Evolutionary conservation across 495 filamentous ascomycete genomes (phyloP), one percentile per base, ranked within the genome.

Genomic region (Trichoderma parareesei): DNA sequence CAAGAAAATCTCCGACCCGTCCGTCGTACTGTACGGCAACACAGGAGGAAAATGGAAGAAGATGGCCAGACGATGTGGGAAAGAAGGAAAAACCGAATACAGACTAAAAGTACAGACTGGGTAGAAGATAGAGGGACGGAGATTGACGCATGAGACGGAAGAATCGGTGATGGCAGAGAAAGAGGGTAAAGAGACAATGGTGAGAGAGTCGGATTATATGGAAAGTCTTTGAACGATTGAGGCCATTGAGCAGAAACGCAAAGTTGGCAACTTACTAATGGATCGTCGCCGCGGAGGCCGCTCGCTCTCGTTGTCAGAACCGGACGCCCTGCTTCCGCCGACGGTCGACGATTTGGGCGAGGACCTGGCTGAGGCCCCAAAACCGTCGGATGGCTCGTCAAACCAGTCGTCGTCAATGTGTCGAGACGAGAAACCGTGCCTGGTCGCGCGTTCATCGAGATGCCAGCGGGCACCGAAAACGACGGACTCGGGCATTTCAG

Each of bases 331-430:
- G 27, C 27, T 27, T 27, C 27, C 27, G 27, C 27, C 27, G 27
- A 27, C 27, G 27, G 27, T 27, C 27, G 27, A 27, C 27, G 27
- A 27, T 27, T 27, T 27, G 27, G 27, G 27, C 27, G 27, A 27
- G 27, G 27, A 27, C 27, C 27, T 18, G 16, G 16, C 46, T 1
- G 46, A 49, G 46, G 16, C 16, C 16, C 20, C n/a, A 5, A 8
- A 6, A 13, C 37, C 8, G 49, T 35, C 7, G 37, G 16, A 13
- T 4, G 53, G 53, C 27, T 9, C 9, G 27, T 57, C 27, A 33
- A 27, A 37, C 53, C 53, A 57, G 53, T 57, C 53, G 33, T 57
- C 53, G 27, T 57, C 53, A 57, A 57, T 57, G 33, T 57, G 53
- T 49, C 46, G 27, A 49, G 46, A 49, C 16, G 46, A 27, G 16